Conservation (phyloP, 2,329 filamentous ascomycete genomes). For the Aspergillus proliferans region DNA sequence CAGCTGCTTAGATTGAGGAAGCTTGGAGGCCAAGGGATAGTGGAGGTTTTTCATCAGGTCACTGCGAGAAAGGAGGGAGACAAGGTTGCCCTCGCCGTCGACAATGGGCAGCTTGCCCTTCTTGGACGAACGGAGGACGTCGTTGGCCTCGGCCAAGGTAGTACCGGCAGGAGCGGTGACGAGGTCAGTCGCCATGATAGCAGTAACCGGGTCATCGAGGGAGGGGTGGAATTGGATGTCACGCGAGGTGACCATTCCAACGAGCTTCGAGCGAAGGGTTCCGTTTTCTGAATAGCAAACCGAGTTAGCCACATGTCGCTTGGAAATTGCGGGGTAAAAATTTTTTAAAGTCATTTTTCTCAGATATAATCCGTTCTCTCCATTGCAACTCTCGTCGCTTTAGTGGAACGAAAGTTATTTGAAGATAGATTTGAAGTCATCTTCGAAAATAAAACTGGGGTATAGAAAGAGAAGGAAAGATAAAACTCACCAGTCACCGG, state of each 20-base stretch:
- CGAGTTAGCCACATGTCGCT: conserved; percentile 13
- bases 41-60: conserved; percentile 98
- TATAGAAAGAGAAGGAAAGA: conserved; percentile 12
- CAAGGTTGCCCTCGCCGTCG: conserved; percentile 73
- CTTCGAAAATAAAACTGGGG: conserved; percentile 49
- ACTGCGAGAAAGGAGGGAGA: conserved; percentile 87
- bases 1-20: conserved; percentile 94
- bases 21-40: conserved; percentile 93
- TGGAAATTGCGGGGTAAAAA: not conserved
- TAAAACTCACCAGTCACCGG: conserved; percentile 84
- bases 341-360: conserved; percentile 19
- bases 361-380: conserved; percentile 60
- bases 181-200: conserved; percentile 93
- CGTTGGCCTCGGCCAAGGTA: conserved; percentile 81
- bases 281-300: conserved; percentile 65
- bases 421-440: conserved; percentile 56
- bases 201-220: conserved; percentile 63
- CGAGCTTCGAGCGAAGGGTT: conserved; percentile 86
- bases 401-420: conserved; percentile 99
- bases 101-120: conserved; percentile 97
- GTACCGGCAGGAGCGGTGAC: conserved; percentile 81
- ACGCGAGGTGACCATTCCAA: conserved; percentile 95
- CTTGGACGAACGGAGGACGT: conserved; percentile 88
- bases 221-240: conserved; percentile 95
- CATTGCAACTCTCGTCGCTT: conserved; percentile 80